These are phyloP conservation scores for Ulmus americana DNA, from an alignment of 331 rosid species.

Conservation along the genomic window DNA sequence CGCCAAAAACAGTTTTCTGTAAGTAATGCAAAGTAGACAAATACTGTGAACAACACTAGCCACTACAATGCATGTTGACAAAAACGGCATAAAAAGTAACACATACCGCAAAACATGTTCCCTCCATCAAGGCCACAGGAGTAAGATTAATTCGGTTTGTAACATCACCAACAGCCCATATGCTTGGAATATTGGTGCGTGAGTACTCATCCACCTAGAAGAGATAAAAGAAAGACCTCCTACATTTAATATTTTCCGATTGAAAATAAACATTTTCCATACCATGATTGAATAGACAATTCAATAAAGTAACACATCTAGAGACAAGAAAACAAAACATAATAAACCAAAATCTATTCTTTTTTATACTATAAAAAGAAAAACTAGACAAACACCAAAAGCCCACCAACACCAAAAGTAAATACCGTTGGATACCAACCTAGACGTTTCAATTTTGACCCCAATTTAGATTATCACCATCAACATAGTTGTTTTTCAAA, in stretches of 20 bases:
- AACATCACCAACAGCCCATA: slow-evolving; percentile 98
- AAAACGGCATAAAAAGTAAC: slow-evolving; percentile 9
- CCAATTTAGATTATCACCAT: too few species aligned
- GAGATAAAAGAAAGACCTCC: slow-evolving; percentile 5
- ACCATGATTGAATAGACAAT: too few species aligned
- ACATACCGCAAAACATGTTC: slow-evolving; percentile 77
- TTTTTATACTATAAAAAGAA: too few species aligned
- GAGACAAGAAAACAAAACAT: too few species aligned
- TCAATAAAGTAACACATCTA: too few species aligned
- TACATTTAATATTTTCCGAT: not conserved
- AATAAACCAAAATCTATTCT: too few species aligned
- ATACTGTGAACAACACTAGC: not conserved
- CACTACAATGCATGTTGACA: not conserved
- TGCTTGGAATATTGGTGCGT: slow-evolving; percentile 62
- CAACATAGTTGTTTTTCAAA: too few species aligned
- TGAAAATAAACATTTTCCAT: too few species aligned
- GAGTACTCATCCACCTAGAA: slow-evolving; percentile 81
- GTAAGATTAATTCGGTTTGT: slow-evolving; percentile 87
- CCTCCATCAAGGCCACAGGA: slow-evolving; percentile 96
- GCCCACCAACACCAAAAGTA: too few species aligned
- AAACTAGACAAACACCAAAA: too few species aligned
- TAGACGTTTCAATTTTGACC: too few species aligned
- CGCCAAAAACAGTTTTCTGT: slow-evolving; percentile 89
- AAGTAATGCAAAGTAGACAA: slow-evolving; percentile 18
- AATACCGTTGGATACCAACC: too few species aligned